Evolutionary conservation across 192 early-diverging fungal genomes (phyloP), one percentile per base, ranked within the genome.

Genomic region (Coemansia reversa): DNA sequence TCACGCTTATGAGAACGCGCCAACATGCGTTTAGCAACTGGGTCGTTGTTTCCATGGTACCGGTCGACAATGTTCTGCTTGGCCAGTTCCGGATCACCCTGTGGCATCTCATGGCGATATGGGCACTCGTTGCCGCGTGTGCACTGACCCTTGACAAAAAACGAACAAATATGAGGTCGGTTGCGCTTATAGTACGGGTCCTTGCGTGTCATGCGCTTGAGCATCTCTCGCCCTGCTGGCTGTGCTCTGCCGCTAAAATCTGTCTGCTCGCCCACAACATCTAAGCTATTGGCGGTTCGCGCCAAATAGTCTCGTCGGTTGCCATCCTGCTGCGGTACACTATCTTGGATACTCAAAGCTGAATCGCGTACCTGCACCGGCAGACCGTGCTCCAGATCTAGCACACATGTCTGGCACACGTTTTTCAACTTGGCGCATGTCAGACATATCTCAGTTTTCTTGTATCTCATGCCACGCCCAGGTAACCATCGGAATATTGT

Each of bases 381-480:
- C 55, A 99, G 79, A 58, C 90, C 92, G 70, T 89, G 93, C 71
- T 97, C 91, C n/a, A 98, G 85, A 83, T 99, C 96, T 47, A 97
- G 79, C 18, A 98, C 81, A 70, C 97, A 99, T 7, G 95, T 95
- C 69, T 98, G 97, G 61, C 97, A 99, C 9, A 94, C 93, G 75
- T 99, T 98, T 81, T 99, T 99, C 66, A 98, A 83, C 73, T 97
- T 96, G 32, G 97, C 92, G 69, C 97, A 99, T 0, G 93, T 93
- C 72, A 95, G 91, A 62, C 97, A 99, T 58, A 98, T 92, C 73
- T 99, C 95, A 0, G 97, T 99, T 84, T 98, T 97, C 70, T 97
- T 98, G 85, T 91, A 93, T 58, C 96, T 88, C 92, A 93, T 94
- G 6, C 93, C 93, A 19, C 87, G 84, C 16, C 97, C 97, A 16